A percentile compares a stretch with the other conserved stretches of the same genome.
Evolutionary conservation across 495 filamentous ascomycete genomes (phyloP).

Genomic region (Staphylotrichum tortipilum): DNA sequence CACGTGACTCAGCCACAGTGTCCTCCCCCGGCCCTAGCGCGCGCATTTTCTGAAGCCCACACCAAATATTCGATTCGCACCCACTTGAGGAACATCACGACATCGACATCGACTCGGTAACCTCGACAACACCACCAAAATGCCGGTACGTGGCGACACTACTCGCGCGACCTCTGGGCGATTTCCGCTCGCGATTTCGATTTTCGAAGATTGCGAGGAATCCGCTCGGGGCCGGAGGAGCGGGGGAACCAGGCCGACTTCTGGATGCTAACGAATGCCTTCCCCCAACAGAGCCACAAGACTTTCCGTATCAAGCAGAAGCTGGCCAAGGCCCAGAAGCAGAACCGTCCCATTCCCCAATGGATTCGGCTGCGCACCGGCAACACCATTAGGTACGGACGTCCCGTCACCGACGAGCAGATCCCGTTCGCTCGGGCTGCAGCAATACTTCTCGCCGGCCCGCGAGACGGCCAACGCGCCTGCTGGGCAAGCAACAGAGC

Average conservation of each 20-base stretch:
- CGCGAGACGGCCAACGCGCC: no score
- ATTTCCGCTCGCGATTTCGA: neutral
- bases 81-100: slow-evolving; percentile 27
- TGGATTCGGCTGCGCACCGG: slow-evolving; percentile 97
- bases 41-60: slow-evolving; percentile 28
- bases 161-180: neutral
- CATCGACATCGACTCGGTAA: slow-evolving; percentile 33
- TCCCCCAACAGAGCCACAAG: slow-evolving; percentile 76
- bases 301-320: slow-evolving; percentile 99
- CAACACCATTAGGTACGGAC: slow-evolving; percentile 92
- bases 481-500: neutral
- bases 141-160: slow-evolving; percentile 58
- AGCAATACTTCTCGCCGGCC: no score
- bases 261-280: slow-evolving; percentile 13
- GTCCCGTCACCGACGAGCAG: slow-evolving; percentile 1
- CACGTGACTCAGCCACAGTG: slow-evolving; percentile 31
- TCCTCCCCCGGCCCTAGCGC: slow-evolving; percentile 17
- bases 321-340: slow-evolving; percentile 99
- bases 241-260: neutral
- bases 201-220: neutral
- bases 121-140: slow-evolving; percentile 56
- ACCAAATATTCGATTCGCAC: slow-evolving; percentile 34
- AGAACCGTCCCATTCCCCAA: slow-evolving; percentile 98
- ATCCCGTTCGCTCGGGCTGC: no score
- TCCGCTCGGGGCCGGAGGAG: neutral